phyloP scores from a whole-genome alignment of 805 yeast genomes.

The Cyberlindnera americana region DNA sequence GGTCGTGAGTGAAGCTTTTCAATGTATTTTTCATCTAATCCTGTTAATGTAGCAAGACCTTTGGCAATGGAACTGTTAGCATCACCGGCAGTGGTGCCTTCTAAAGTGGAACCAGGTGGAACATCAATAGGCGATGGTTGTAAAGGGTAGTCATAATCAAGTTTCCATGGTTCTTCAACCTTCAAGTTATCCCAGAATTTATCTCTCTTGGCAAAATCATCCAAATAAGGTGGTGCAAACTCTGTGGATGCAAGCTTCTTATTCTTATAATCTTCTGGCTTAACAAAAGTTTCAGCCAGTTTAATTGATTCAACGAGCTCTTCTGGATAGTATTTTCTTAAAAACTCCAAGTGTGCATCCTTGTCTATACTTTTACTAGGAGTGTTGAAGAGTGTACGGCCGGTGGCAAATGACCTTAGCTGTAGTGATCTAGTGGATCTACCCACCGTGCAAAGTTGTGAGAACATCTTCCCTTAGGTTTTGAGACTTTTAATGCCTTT shows the following conservation, averaged over 20 bases:
- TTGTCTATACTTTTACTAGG: conserved; percentile 3
- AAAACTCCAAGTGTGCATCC: conserved; percentile 30
- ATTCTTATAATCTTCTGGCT: conserved; percentile 55
- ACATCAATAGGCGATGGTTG: conserved; percentile 54
- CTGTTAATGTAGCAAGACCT: conserved; percentile 60
- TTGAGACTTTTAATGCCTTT: background rate
- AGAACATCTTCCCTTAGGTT: conserved; percentile 3
- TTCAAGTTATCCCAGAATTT: conserved; percentile 68
- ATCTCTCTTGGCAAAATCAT: conserved; percentile 69
- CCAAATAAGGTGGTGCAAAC: conserved; percentile 68
- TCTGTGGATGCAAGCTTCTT: conserved; percentile 38
- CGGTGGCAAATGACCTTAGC: conserved; percentile 10
- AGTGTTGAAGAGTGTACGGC: conserved; percentile 5
- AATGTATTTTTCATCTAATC: conserved; percentile 60
- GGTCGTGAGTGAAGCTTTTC: conserved; percentile 60
- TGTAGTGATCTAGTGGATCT: background rate
- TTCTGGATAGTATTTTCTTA: conserved; percentile 77
- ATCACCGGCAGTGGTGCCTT: conserved; percentile 22
- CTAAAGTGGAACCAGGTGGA: conserved; percentile 44
- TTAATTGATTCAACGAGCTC: conserved; percentile 77
- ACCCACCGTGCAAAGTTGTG: conserved; percentile 8
- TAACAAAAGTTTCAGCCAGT: conserved; percentile 71
- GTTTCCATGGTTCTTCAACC: conserved; percentile 47
- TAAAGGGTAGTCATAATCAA: conserved; percentile 48
- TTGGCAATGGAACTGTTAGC: conserved; percentile 37